Conservation (phyloP, 169 alveolate species). For the Ichthyophthirius multifiliis region DNA sequence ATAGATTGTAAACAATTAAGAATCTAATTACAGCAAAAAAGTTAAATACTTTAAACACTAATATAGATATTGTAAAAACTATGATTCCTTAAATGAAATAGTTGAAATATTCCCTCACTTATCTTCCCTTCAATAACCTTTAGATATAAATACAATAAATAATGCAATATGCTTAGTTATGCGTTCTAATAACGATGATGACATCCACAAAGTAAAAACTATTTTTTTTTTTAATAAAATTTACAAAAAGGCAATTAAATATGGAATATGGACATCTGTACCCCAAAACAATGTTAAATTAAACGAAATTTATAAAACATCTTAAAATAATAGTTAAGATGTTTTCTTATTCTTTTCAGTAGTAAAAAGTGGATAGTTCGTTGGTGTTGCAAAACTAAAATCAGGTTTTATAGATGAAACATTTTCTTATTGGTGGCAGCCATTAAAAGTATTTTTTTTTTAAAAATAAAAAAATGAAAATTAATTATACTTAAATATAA, state of each 20-base stretch:
- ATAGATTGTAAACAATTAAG: not conserved
- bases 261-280: constrained; percentile 39
- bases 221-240: not conserved
- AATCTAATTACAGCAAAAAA: not conserved
- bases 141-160: constrained; percentile 3
- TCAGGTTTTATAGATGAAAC: constrained; percentile 37
- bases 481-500: not conserved
- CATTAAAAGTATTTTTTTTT: constrained; percentile 6
- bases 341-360: constrained; percentile 38
- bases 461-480: too few species aligned
- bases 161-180: constrained; percentile 24
- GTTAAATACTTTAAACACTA: not conserved
- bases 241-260: constrained; percentile 32
- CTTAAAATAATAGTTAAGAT: not conserved
- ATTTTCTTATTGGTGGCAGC: constrained; percentile 43
- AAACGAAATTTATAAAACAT: constrained; percentile 13
- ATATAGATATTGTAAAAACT: not conserved
- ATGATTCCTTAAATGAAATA: not conserved
- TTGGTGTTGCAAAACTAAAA: constrained; percentile 40
- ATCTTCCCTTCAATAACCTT: not conserved
- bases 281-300: constrained; percentile 26
- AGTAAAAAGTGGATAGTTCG: constrained; percentile 41
- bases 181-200: constrained; percentile 43
- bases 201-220: constrained; percentile 27
- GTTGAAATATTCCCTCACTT: not conserved